These are phyloP conservation scores for Dictyostelium citrinum DNA, from an alignment of 78 protist genomes.

Conservation along the genomic window DNA sequence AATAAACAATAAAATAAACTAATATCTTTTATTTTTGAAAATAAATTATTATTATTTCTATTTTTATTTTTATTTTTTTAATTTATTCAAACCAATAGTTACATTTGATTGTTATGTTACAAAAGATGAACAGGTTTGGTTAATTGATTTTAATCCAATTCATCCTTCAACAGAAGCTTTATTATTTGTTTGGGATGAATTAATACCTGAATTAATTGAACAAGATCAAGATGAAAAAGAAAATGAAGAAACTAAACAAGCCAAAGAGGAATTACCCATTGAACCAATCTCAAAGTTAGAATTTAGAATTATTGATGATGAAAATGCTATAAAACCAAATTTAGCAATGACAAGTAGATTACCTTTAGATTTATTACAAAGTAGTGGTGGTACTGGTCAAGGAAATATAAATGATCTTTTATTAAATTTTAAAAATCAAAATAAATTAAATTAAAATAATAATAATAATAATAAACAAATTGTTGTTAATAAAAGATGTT, in stretches of 20 bases:
- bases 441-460: not conserved
- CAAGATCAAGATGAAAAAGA: conserved; percentile 14
- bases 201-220: conserved; percentile 22
- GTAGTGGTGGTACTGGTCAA: not conserved
- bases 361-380: conserved; percentile 23
- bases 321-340: conserved; percentile 58
- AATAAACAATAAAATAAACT: not conserved
- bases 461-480: not conserved
- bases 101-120: conserved; percentile 48
- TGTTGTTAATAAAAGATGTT: not conserved
- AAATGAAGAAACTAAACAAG: not conserved
- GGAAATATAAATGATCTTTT: conserved; percentile 20
- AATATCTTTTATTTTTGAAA: not conserved
- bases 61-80: too few relatives aligned
- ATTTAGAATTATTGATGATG: conserved; percentile 32
- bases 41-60: too few relatives aligned
- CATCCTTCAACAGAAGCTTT: conserved; percentile 64
- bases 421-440: conserved; percentile 5
- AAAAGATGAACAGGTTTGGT: not conserved
- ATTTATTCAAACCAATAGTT: not conserved
- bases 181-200: conserved; percentile 62
- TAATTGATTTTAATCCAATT: conserved; percentile 65
- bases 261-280: not conserved
- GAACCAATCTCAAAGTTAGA: not conserved
- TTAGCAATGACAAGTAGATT: conserved; percentile 36